A percentile compares a stretch with the other conserved stretches of the same genome.
These are phyloP conservation scores for Trapa bicornis DNA, from an alignment of 345 rosid species.

Conservation along the genomic window DNA sequence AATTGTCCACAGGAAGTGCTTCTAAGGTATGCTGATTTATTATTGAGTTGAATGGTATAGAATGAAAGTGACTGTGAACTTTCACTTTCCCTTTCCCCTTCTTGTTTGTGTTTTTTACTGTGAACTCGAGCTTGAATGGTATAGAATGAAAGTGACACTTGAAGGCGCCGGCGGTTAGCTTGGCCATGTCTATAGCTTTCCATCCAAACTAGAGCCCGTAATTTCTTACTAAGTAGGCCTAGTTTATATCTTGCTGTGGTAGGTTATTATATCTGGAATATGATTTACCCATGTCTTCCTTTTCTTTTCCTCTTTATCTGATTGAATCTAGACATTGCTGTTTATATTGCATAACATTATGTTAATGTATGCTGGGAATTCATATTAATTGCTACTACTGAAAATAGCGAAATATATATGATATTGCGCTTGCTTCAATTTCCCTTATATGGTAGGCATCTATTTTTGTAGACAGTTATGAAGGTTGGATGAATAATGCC, in stretches of 20 bases:
- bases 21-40: constrained; percentile 13
- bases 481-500: too few species aligned
- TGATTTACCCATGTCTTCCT: constrained; percentile 2
- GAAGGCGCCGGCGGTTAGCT: neutral
- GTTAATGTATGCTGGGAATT: constrained; percentile 5
- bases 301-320: neutral
- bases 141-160: neutral
- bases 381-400: neutral
- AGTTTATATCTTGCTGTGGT: neutral
- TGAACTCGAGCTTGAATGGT: constrained; percentile 6
- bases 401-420: neutral
- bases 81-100: neutral
- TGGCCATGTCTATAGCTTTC: neutral
- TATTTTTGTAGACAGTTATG: too few species aligned
- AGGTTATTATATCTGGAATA: constrained; percentile 6
- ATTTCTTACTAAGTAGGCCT: neutral
- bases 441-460: too few species aligned
- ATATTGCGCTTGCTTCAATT: neutral
- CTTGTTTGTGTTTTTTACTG: constrained; percentile 6
- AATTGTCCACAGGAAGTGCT: constrained; percentile 14
- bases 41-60: neutral
- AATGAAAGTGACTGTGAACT: neutral
- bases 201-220: neutral
- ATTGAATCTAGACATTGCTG: neutral
- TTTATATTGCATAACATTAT: constrained; percentile 8